Evolutionary conservation across 306 rosid genomes (phyloP).

Genomic region (Prunus fruticosa): DNA sequence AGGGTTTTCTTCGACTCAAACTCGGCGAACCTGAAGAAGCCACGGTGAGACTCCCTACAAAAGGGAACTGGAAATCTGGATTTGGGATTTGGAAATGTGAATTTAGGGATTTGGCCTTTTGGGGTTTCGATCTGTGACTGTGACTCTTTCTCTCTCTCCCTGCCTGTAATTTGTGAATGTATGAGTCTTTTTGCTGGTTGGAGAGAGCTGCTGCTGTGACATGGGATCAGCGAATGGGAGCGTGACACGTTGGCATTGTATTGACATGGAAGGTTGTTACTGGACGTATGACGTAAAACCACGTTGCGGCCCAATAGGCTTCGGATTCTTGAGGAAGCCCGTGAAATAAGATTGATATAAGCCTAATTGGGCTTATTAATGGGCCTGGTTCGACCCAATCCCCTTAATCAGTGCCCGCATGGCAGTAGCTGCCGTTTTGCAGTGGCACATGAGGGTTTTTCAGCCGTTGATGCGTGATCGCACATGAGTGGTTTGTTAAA

Average conservation of each 20-base stretch:
- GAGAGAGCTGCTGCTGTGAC: conserved; percentile 20
- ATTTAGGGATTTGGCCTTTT: not conserved
- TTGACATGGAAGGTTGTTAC: conserved; percentile 41
- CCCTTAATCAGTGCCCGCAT: not conserved
- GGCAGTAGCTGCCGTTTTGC: not conserved
- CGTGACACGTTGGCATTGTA: not conserved
- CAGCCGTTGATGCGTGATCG: too few relatives aligned
- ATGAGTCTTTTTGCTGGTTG: not conserved
- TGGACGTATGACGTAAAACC: conserved; percentile 12
- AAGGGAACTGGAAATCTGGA: not conserved
- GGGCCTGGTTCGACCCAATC: not conserved
- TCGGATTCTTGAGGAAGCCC: not conserved
- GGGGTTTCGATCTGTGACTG: conserved; percentile 8
- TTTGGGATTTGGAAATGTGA: not conserved
- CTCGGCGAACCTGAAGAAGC: conserved; percentile 84
- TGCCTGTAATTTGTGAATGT: not conserved
- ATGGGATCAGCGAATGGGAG: conserved; percentile 11
- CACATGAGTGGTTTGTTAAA: too few relatives aligned
- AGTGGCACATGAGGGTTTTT: too few relatives aligned
- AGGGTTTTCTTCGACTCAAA: conserved; percentile 74
- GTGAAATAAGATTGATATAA: not conserved
- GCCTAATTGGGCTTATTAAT: not conserved
- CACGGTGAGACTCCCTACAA: conserved; percentile 58
- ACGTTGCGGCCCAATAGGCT: not conserved
- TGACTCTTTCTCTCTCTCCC: not conserved